phyloP scores from a whole-genome alignment of 2,329 filamentous ascomycete species.

The Fusarium devonianum region DNA sequence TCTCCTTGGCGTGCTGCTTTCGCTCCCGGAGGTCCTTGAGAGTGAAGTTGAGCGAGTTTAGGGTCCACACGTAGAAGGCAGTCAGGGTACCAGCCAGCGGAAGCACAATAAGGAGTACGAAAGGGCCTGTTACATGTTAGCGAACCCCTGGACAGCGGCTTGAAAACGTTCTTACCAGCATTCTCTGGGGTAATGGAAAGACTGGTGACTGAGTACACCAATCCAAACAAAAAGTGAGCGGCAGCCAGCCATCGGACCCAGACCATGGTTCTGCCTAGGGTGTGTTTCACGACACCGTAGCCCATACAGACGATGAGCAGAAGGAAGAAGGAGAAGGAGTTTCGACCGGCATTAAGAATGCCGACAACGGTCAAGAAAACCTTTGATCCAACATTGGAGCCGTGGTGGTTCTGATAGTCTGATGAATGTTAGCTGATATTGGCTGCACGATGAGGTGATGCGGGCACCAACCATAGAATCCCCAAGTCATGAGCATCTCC shows the following conservation, averaged over 20 bases:
- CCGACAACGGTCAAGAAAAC: constrained; percentile 90
- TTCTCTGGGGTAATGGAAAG: constrained; percentile 88
- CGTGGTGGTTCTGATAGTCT: constrained; percentile 94
- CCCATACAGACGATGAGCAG: constrained; percentile 99
- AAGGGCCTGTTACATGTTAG: constrained; percentile 65
- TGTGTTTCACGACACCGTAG: constrained; percentile 95
- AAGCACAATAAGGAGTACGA: constrained; percentile 91
- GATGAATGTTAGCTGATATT: constrained; percentile 43
- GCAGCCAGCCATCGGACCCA: constrained; percentile 90
- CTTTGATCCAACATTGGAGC: constrained; percentile 82
- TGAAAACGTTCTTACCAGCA: constrained; percentile 62
- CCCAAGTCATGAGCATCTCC: constrained; percentile 98
- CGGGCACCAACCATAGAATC: constrained; percentile 80
- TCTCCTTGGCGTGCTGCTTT: constrained; percentile 90
- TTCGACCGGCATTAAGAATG: constrained; percentile 88
- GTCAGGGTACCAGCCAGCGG: constrained; percentile 91
- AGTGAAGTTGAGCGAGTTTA: constrained; percentile 92
- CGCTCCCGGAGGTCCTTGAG: constrained; percentile 96
- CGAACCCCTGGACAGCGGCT: neutral
- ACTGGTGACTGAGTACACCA: constrained; percentile 91
- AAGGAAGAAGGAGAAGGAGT: constrained; percentile 98
- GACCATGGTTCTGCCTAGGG: constrained; percentile 91
- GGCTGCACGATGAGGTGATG: neutral
- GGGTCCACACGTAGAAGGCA: constrained; percentile 97
- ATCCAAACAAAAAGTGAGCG: constrained; percentile 91